These are phyloP conservation scores for Trypanosoma theileri DNA, from an alignment of 208 protist species.

Conservation along the genomic window DNA sequence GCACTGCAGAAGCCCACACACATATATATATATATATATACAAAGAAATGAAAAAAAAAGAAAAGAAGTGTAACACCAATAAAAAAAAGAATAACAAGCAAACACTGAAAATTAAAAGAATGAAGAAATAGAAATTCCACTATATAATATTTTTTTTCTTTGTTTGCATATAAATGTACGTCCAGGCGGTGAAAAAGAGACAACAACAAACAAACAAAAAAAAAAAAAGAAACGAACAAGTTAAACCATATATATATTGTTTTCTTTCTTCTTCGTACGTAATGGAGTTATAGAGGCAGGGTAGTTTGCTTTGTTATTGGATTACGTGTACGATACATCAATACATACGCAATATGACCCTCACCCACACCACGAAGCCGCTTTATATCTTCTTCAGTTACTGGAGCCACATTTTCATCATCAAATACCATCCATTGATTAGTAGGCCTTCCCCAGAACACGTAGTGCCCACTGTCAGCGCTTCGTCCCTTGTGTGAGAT, in stretches of 20 bases:
- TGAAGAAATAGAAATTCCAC: background rate
- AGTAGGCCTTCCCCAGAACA: slow-evolving; percentile 87
- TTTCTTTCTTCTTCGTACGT: background rate
- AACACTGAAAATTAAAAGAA: background rate
- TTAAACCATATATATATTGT: background rate
- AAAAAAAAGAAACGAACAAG: too few species aligned
- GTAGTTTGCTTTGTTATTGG: slow-evolving; percentile 46
- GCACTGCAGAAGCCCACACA: too few species aligned
- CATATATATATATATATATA: background rate
- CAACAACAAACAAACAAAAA: too few species aligned
- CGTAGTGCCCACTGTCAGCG: slow-evolving; percentile 90
- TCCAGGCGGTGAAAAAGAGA: too few species aligned
- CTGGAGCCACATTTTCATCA: slow-evolving; percentile 64
- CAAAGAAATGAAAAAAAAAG: background rate
- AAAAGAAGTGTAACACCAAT: background rate
- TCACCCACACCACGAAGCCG: slow-evolving; percentile 76
- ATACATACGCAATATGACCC: slow-evolving; percentile 83
- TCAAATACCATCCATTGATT: slow-evolving; percentile 76
- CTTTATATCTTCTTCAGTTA: slow-evolving; percentile 74
- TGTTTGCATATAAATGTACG: too few species aligned
- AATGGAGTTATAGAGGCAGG: slow-evolving; percentile 41
- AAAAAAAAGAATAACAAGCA: background rate
- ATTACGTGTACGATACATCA: slow-evolving; percentile 74
- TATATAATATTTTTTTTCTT: background rate
- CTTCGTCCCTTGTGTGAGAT: slow-evolving; percentile 91